Conservation (phyloP, 805 yeast genomes). For the Candida hungchunana region DNA sequence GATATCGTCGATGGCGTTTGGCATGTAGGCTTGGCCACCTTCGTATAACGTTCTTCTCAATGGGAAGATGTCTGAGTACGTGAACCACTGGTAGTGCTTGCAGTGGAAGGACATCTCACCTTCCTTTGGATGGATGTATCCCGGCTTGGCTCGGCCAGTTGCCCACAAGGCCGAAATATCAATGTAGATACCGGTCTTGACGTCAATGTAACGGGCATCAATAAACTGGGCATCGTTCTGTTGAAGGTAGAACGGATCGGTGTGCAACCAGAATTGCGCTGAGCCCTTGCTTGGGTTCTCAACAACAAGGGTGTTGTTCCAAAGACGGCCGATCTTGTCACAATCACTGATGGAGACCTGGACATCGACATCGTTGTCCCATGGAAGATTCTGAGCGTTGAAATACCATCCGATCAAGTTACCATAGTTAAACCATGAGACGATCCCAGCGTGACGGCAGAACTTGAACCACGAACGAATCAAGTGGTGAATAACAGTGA, state of each 20-base stretch:
- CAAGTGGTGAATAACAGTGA: conserved; percentile 40
- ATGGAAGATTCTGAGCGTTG: conserved; percentile 54
- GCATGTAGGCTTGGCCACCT: conserved; percentile 44
- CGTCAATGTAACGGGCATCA: conserved; percentile 43
- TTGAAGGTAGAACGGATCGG: conserved; percentile 32
- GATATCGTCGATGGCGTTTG: conserved; percentile 34
- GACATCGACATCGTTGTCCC: conserved; percentile 64
- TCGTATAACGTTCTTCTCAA: conserved; percentile 40
- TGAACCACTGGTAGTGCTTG: conserved; percentile 28
- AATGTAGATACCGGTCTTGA: conserved; percentile 44
- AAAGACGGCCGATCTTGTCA: conserved; percentile 38
- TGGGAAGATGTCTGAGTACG: conserved; percentile 36
- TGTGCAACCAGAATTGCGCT: conserved; percentile 32
- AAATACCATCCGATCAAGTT: conserved; percentile 59
- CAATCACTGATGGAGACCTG: conserved; percentile 48
- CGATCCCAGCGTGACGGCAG: conserved; percentile 34
- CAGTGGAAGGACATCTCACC: conserved; percentile 24
- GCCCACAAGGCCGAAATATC: conserved; percentile 42
- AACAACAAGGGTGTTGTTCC: conserved; percentile 46
- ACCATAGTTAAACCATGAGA: conserved; percentile 66
- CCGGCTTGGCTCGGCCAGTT: conserved; percentile 14
- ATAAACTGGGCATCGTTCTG: conserved; percentile 39
- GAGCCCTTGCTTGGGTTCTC: conserved; percentile 35
- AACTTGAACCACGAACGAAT: conserved; percentile 52
- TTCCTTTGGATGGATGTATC: conserved; percentile 7